Base-by-base conservation (phyloP, 2,329 filamentous ascomycete species). In the Chaetomiaceae sp. region DNA sequence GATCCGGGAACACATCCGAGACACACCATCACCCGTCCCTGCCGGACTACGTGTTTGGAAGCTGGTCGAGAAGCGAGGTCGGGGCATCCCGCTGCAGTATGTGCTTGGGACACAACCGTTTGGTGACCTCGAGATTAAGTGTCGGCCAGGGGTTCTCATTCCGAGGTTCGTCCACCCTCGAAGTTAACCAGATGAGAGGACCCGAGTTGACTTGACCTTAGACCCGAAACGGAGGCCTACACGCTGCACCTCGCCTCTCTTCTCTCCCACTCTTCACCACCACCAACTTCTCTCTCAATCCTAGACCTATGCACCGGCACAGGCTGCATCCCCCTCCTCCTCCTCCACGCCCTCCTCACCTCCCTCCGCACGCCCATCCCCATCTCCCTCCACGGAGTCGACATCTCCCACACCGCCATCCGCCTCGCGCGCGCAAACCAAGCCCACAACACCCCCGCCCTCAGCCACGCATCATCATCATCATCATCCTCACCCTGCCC, bases 251-350 rank as follows among this genome's bases (percentile, higher is more conserved):
- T 88, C 11, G 79, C 78, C 33, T 65, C 70, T 5, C 58, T 77
- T 19, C 67, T 83, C 58, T 61, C 14, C 29, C 54, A 61, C 42
- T 31, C 31, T 7, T 34, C 38, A 6, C 15, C 51, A 3, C 37
- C 31, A 29, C 20, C 47, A 5, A 11, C 25, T 2, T 17, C 52
- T 15, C 62, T 95, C 12, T 79, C 77, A 12, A 74, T 97, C 37
- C 69, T 96, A 8, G 94, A 99, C 68, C 75, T 96, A 27, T 97
- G 94, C 69, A 91, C 90, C 0, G 94, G 94, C 9, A 89, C 88
- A 5, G 94, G 94, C 4, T 96, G 92, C 71, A 95, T 97, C 58
- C 81, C 90, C 0, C 78, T 97, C 8, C 53, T 58, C 76, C 49
- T 96, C 6, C 82, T 87, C 57, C 75, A 84, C 33, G 75, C 85